Percentiles rank a stretch among this genome's conserved stretches.
phyloP scores from a whole-genome alignment of 345 rosid genomes.

The Kernera saxatilis region DNA sequence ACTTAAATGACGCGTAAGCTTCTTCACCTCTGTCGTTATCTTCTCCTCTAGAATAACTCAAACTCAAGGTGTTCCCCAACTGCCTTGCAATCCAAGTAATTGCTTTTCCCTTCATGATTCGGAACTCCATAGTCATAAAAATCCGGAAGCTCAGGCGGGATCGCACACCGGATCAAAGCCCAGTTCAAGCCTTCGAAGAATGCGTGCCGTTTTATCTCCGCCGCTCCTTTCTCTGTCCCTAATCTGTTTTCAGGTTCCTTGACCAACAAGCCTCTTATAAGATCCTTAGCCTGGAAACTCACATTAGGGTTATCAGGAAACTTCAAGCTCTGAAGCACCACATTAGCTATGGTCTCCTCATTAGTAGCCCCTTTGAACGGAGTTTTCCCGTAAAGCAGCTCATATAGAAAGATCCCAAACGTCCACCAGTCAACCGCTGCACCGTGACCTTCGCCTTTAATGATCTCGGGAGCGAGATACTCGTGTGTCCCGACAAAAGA shows the following conservation, averaged over 20 bases:
- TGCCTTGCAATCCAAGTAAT: conserved; percentile 66
- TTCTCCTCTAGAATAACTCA: conserved; percentile 59
- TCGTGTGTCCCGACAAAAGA: conserved; percentile 98
- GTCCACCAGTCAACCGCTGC: conserved; percentile 99
- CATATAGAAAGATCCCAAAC: conserved; percentile 80
- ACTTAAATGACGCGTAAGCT: neutral
- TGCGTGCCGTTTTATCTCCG: conserved; percentile 87
- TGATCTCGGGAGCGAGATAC: conserved; percentile 91
- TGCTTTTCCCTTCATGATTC: conserved; percentile 35
- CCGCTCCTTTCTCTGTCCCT: conserved; percentile 85
- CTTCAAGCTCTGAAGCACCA: conserved; percentile 61
- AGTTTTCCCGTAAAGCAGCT: conserved; percentile 75
- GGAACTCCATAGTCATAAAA: conserved; percentile 49
- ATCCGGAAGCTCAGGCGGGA: conserved; percentile 84
- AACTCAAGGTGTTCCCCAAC: conserved; percentile 87
- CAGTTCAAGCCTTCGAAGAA: conserved; percentile 91
- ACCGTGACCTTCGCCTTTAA: conserved; percentile 97
- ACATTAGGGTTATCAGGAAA: conserved; percentile 80
- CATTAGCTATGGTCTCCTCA: conserved; percentile 84
- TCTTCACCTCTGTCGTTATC: neutral
- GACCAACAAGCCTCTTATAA: conserved; percentile 66
- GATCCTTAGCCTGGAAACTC: conserved; percentile 84
- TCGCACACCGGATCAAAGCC: conserved; percentile 89
- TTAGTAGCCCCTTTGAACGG: conserved; percentile 85
- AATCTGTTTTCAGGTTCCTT: conserved; percentile 85